Percentiles rank a stretch among this genome's conserved stretches.
These are phyloP conservation scores for Ampelomyces quisqualis DNA, from an alignment of 2,329 filamentous ascomycete genomes.

Conservation along the genomic window DNA sequence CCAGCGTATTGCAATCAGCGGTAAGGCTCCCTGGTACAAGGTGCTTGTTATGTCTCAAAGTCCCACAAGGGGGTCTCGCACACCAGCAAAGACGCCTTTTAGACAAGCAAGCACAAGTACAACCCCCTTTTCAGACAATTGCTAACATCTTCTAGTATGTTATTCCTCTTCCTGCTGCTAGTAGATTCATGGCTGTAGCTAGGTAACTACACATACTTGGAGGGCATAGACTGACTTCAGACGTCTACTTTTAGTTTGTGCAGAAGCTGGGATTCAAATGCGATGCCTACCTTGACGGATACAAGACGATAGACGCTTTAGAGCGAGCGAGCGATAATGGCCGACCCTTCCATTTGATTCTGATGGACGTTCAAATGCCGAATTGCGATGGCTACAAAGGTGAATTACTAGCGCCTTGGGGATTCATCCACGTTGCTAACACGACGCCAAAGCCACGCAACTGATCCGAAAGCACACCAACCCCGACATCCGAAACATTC, in stretches of 20 bases:
- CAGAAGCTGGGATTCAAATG: conserved; percentile 82
- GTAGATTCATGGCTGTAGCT: no score
- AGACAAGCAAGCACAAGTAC: no score
- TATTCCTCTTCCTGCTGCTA: no score
- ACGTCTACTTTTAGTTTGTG: no score
- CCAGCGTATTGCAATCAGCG: conserved; percentile 86
- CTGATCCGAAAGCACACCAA: conserved; percentile 75
- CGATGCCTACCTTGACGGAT: conserved; percentile 85
- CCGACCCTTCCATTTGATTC: conserved; percentile 79
- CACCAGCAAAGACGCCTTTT: no score
- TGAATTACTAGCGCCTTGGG: conserved; percentile 6
- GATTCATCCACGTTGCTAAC: conserved; percentile 4
- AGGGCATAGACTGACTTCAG: no score
- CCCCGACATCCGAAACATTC: conserved; percentile 73
- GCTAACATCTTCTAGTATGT: no score
- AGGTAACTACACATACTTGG: no score
- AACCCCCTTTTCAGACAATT: no score
- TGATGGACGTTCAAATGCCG: conserved; percentile 98
- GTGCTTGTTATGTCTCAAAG: no score
- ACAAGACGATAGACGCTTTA: conserved; percentile 85
- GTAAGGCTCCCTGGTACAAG: no score
- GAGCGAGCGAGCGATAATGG: conserved; percentile 69
- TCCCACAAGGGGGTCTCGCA: no score
- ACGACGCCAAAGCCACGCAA: conserved; percentile 63
- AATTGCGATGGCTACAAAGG: conserved; percentile 84